Evolutionary conservation across 2,329 filamentous ascomycete species (phyloP), one percentile per base, ranked within the genome.

Genomic region (Elsinoe australis): DNA sequence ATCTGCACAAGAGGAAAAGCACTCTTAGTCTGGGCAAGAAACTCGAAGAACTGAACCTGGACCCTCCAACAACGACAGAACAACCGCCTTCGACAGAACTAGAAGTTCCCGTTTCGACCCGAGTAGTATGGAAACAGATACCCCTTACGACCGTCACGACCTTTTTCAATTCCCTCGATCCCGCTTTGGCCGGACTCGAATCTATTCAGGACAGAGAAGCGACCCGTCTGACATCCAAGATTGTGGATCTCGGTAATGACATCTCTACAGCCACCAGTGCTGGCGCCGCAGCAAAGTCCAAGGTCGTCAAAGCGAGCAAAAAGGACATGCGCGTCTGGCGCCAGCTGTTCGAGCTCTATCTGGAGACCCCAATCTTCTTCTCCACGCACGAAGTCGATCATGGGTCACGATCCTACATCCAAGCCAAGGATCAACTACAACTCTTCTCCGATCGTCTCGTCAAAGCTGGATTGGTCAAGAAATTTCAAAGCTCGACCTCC

Each of bases 291-390:
- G 75, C 76, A 45, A 61, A 63, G 53, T 55, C 58, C n/a, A 59
- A 54, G 32, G 57, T 60, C 4, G 52, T 51, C 36, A 78, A 75
- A 28, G 46, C 29, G 18, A 50, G 49, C 52, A 80, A 72, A 35
- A 72, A 68, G 46, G 84, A 92, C 59, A 67, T 94, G 18, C 78
- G 80, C 47, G 75, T 75, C 29, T 94, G 87, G 87, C 78, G 87
- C 41, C 75, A 83, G 54, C 81, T 94, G 53, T 90, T 94, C 58
- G 81, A 87, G 51, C 67, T 90, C 0, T 94, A 94, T 59, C 67
- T 89, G 9, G 82, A 92, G 49, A 82, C 83, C 5, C 78, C 83
- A 48, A 74, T 94, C 22, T 94, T 94, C 67, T 92, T 92, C 62
- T 87, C 85, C 1, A 84, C 82, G 0, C 77, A 79, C 22, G 87